Conservation (phyloP, 2,329 filamentous ascomycete species). For the Colletotrichum viniferum region DNA sequence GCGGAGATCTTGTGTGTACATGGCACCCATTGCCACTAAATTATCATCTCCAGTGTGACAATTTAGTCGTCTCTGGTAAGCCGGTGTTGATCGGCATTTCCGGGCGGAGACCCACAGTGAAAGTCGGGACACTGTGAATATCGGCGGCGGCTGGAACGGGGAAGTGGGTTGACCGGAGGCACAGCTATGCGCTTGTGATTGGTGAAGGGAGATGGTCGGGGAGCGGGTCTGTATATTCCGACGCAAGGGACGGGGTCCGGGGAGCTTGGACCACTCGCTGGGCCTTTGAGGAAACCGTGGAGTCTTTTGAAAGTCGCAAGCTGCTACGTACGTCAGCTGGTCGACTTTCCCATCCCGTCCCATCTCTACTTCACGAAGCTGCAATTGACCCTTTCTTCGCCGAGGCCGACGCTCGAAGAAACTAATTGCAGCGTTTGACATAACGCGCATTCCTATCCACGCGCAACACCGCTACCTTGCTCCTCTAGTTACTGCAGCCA, state of each 20-base stretch:
- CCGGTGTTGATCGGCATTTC: background rate
- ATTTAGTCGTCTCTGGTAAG: background rate
- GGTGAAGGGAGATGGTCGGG: background rate
- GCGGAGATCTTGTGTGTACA: background rate
- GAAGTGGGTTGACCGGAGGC: background rate
- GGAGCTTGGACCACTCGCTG: slow-evolving; percentile 31
- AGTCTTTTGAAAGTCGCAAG: slow-evolving; percentile 22
- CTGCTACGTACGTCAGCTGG: slow-evolving; percentile 5
- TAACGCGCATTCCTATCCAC: background rate
- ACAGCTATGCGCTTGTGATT: background rate
- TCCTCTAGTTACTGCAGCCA: background rate
- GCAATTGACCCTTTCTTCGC: background rate
- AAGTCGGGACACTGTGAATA: background rate
- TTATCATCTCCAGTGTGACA: background rate
- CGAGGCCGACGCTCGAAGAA: background rate
- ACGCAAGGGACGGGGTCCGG: background rate
- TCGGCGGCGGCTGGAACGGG: background rate
- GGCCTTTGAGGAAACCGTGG: slow-evolving; percentile 30
- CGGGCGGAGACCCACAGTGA: background rate
- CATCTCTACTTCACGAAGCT: background rate
- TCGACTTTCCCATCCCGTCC: background rate
- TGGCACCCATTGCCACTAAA: background rate
- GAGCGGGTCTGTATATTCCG: slow-evolving; percentile 13
- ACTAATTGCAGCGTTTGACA: background rate
- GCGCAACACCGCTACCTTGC: background rate